Evolutionary conservation across 2,329 filamentous ascomycete species (phyloP), one percentile per base, ranked within the genome.

Genomic region (Aspergillus cejpii): DNA sequence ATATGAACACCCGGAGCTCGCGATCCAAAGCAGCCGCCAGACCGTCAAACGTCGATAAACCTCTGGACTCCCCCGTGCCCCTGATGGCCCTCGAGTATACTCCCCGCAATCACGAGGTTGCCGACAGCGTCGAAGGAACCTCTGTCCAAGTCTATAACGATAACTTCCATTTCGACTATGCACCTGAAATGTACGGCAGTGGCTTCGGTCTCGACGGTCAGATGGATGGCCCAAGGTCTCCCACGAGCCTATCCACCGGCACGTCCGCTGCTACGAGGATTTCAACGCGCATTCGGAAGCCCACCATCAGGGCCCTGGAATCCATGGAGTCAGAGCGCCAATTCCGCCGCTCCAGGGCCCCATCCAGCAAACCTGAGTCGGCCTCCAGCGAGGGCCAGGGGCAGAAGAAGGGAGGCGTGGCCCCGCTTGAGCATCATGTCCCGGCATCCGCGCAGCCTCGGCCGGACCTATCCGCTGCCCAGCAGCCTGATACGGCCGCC

Each of bases 201-300:
- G 48, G 53, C 36, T 54, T 46, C 17, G 54, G 54, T 12, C 47
- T 58, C 12, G 55, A 55, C 20, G 56, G 52, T 5, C 48, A 51
- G 11, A 39, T 47, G 14, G 56, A 59, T 7, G 33, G 39, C 11
- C 52, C 51, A 3, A 46, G 46, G 6, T 58, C 56, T 2, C 51
- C 56, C 5, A 52, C 48, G 6, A 53, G 51, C 45, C 43, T 50
- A 14, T 48, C 52, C 10, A 53, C 53, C 2, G 44, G 46, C 8
- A 52, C 49, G 2, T 56, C 55, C 1, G 31, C 43, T 6, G 51
- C 44, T 8, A 46, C 46, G 4, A 50, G 56, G 12, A 48, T 45
- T 1, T 57, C 56, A 3, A 44, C 51, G 1, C 44, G 56, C 2
- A 29, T 50, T 15, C 45, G 56, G 10, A 58, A 58, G 38, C 56